These are phyloP conservation scores for Suillus ampliporus DNA, from an alignment of 768 basidiomycete genomes.

Conservation along the genomic window DNA sequence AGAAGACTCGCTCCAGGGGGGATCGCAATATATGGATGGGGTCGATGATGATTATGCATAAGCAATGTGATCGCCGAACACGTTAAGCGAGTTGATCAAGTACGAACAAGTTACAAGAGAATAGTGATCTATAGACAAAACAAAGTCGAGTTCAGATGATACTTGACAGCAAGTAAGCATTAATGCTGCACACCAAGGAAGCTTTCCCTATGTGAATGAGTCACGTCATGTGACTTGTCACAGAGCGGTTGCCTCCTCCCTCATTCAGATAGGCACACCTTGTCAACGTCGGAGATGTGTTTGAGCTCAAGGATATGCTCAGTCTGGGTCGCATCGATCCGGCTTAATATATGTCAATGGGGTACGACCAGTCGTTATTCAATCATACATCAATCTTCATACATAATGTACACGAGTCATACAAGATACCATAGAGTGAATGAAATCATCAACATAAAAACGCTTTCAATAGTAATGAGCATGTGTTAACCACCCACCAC, in stretches of 20 bases:
- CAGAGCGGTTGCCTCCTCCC: too few relatives aligned
- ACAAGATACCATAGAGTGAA: not conserved
- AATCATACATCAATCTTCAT: slow-evolving; percentile 8
- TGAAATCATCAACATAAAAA: not conserved
- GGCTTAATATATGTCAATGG: not conserved
- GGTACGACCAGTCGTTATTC: slow-evolving; percentile 8
- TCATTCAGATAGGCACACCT: too few relatives aligned
- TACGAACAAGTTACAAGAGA: not conserved
- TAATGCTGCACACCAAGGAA: not conserved
- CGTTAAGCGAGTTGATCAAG: not conserved
- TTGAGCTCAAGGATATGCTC: too few relatives aligned
- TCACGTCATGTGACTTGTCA: not conserved
- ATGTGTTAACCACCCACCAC: slow-evolving; percentile 4
- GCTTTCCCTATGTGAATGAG: not conserved
- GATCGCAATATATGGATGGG: slow-evolving; percentile 43
- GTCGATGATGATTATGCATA: slow-evolving; percentile 39
- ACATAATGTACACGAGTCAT: slow-evolving; percentile 10
- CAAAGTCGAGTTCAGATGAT: not conserved
- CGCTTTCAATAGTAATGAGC: not conserved
- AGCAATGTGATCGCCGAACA: not conserved
- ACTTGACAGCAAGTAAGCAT: not conserved
- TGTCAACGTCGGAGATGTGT: too few relatives aligned
- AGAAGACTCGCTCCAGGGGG: slow-evolving; percentile 43
- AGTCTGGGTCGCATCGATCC: too few relatives aligned
- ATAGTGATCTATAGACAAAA: not conserved